Base-by-base conservation (phyloP, 768 basidiomycete species). In the Psilocybe cubensis region DNA sequence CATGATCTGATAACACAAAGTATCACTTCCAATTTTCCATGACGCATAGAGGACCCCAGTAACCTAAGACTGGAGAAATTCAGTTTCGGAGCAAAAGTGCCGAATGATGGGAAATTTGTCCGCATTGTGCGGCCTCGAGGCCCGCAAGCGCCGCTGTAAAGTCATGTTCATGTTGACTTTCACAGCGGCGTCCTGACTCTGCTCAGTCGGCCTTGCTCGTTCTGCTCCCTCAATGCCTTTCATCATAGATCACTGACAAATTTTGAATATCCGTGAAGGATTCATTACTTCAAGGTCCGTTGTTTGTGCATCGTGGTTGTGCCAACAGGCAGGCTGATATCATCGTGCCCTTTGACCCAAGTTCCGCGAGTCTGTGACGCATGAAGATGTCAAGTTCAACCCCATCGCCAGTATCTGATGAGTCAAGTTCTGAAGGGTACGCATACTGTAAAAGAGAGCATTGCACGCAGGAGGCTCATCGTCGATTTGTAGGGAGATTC, bases 371-470 rank as follows among this genome's bases (percentile, higher is more conserved):
- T 41, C 42, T 41, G 7, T 41, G 45, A n/a, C 27, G 28, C 47
- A 52, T 21, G 14, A 48, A 33, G 46, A 62, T 62, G 62, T 57
- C 61, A 10, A 60, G 58, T 21, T 62, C 58, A 20, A 54, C 60
- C 31, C 63, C 66, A 28, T 65, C 66, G 50, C 66, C 66, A 17
- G 45, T 55, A 25, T 62, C 66, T 35, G 64, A 67, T 63, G 66
- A 52, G 23, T 61, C 66, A 25, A 65, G 59, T 52, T 60, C 64
- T 29, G 66, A 67, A 58, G 60, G 62, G 66, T 67, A 46, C 29
- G 62, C 18, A 8, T 44, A 29, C 49, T 45, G 38, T 18, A 27
- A 21, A 57, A 23, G 28, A 33, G 47, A 35, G n/a, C 40, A 48
- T 18, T 20, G 8, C 44, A 38, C 4, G 20, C 12, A 17, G 27